A percentile compares a stretch with the other conserved stretches of the same genome.
Conservation (phyloP, 164 flowering plant species). For the Vitis cinerea region DNA sequence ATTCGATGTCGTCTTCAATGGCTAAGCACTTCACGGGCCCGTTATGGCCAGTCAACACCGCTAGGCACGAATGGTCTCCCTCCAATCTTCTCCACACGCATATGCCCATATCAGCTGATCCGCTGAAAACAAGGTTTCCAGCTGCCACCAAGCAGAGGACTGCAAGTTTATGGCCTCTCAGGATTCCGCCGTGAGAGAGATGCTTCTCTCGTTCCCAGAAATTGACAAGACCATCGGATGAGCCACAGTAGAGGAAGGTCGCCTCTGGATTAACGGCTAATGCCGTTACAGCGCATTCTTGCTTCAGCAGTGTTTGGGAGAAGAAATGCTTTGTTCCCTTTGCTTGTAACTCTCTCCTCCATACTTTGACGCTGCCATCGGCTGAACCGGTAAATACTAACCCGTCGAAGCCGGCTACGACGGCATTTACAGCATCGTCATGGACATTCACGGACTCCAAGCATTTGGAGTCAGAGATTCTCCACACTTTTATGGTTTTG, state of each 20-base stretch:
- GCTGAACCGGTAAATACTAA: constrained; percentile 60
- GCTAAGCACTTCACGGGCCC: constrained; percentile 54
- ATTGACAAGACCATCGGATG: constrained; percentile 53
- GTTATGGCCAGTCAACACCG: constrained; percentile 30
- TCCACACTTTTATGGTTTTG: constrained; percentile 57
- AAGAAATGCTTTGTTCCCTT: constrained; percentile 60
- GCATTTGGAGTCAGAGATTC: constrained; percentile 41
- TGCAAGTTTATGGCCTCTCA: constrained; percentile 50
- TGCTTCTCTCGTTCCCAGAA: constrained; percentile 47
- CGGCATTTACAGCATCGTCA: constrained; percentile 52
- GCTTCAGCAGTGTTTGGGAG: constrained; percentile 48
- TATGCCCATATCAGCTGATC: constrained; percentile 54
- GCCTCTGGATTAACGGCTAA: constrained; percentile 35
- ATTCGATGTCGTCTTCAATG: constrained; percentile 25
- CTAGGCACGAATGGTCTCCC: constrained; percentile 24
- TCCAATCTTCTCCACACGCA: constrained; percentile 49
- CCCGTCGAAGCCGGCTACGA: constrained; percentile 46
- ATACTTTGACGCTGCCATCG: constrained; percentile 53
- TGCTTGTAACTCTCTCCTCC: constrained; percentile 55
- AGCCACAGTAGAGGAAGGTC: constrained; percentile 41
- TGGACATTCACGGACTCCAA: constrained; percentile 50
- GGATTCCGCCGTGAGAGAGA: constrained; percentile 35
- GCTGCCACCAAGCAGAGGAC: constrained; percentile 46
- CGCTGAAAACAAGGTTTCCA: constrained; percentile 44
- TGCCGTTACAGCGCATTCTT: constrained; percentile 61